Evolutionary conservation across 169 alveolate genomes (phyloP), one percentile per base, ranked within the genome.

Genomic region (Perkinsus chesapeaki): DNA sequence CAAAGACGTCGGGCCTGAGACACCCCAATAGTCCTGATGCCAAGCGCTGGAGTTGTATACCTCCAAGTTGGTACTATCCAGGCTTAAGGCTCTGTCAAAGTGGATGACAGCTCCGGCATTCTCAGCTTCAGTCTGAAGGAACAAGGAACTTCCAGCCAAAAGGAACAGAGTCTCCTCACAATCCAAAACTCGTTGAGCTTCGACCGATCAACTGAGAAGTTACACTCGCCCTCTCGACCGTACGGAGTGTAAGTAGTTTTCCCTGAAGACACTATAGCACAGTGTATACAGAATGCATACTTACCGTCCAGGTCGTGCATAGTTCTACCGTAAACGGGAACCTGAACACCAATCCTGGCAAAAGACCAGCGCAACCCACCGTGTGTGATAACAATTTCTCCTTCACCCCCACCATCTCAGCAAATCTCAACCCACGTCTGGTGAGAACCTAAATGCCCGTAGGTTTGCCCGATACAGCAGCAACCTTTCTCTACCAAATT

Each of bases 381-480:
- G 82, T 60, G 27, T 60, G 23, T 7, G 82, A 60, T 7, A 39
- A 7, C 31, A 91, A 39, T 12, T 91, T 39, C 93, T 91, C 93
- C 73, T 91, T 91, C n/a, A 91, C 60, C 0, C 73, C 82, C 38
- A 91, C 39, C 73, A 91, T 27, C 73, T 91, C 93, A 0, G 93
- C 93, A 20, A 60, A 47, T 37, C 60, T 91, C 39, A 91, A 39
- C 36, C 93, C 93, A 3, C 93, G 7, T n/a, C 93, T 37, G 72
- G 93, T 91, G 73, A 91, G 82, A 34, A 60, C 82, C 82, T 60
- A 34, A 16, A 7, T 34, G 1, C 82, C 12, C 7, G 23, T 20
- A 34, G n/a, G n/a, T n/a, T n/a, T n/a, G n/a, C n/a, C n/a, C n/a
- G n/a, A n/a, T n/a, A 7, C 27, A 60, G 23, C 36, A 60, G 31